Evolutionary conservation across 129 eudicot species (phyloP), one percentile per base, ranked within the genome.

Genomic region (Arctium minus): DNA sequence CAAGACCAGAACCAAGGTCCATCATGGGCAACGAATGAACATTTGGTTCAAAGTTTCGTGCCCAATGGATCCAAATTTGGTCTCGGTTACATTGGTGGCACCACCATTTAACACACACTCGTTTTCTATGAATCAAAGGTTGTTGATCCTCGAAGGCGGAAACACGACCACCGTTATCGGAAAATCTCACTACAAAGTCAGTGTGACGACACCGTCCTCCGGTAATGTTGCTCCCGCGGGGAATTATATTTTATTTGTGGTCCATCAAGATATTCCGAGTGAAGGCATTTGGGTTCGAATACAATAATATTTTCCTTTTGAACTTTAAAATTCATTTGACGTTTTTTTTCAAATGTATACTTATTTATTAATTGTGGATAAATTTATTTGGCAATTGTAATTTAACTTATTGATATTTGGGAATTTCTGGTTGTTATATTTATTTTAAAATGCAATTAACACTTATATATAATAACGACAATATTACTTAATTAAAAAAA

Each of bases 91-190:
- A 22, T 88, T 95, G 98, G 86, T 92, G 3, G 81, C 92, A 70
- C 98, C 98, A n/a, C 27, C 97, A 0, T 95, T 95, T 73, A 87
- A 79, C 32, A 95, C 98, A 0, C 98, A 94, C 78, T 90, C 98
- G 33, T 90, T 88, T 86, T 89, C 94, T 0, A 94, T 94, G 98
- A 94, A 90, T 27, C 98, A 95, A 70, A 86, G 98, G 78, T 42
- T 91, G 48, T 35, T 95, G 85, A 85, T 88, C 1, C 90, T 95
- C 1, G 82, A 75, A 6, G 76, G 77, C 5, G 89, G 83, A 8
- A 81, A 75, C 10, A 89, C 80, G 30, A 79, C 84, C 11, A 81
- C 29, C 8, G 31, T 37, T 0, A 62, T 83, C 29, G 96, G 88
- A 0, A 85, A 62, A 18, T 85, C 88, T 1, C 86, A 74, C 27